Percentiles rank a stretch among this genome's conserved stretches.
phyloP scores from a whole-genome alignment of 2,329 filamentous ascomycete genomes.

The Triangularia setosa region DNA sequence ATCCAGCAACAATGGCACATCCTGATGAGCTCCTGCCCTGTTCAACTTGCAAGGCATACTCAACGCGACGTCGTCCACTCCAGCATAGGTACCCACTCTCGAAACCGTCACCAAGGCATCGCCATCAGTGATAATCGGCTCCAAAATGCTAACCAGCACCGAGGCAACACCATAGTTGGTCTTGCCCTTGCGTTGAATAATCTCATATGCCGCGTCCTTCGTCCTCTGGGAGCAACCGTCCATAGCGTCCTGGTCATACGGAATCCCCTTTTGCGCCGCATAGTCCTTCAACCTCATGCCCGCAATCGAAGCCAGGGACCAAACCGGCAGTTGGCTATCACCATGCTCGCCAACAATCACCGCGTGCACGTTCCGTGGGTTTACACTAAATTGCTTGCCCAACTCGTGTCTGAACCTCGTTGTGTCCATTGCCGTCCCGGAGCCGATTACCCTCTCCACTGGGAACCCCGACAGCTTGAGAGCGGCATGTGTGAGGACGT shows the following conservation, averaged over 20 bases:
- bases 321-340: slow-evolving; percentile 32
- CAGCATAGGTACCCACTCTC: slow-evolving; percentile 27
- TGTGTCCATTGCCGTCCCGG: slow-evolving; percentile 32
- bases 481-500: slow-evolving; percentile 31
- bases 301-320: slow-evolving; percentile 31
- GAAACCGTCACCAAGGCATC: slow-evolving; percentile 30
- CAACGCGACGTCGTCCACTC: slow-evolving; percentile 27
- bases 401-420: slow-evolving; percentile 31
- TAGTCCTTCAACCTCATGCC: slow-evolving; percentile 30
- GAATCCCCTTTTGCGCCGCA: slow-evolving; percentile 23
- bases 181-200: slow-evolving; percentile 32
- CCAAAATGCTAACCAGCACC: slow-evolving; percentile 29
- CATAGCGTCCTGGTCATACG: slow-evolving; percentile 27
- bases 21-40: slow-evolving; percentile 25
- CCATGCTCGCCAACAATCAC: slow-evolving; percentile 34
- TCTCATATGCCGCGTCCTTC: slow-evolving; percentile 31
- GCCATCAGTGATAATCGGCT: slow-evolving; percentile 30
- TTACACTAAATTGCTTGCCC: slow-evolving; percentile 26
- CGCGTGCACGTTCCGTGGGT: slow-evolving; percentile 31
- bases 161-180: slow-evolving; percentile 33
- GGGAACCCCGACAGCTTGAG: slow-evolving; percentile 30
- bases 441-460: slow-evolving; percentile 30
- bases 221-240: slow-evolving; percentile 26
- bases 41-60: slow-evolving; percentile 31
- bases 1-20: slow-evolving; percentile 26